phyloP scores from a whole-genome alignment of 1,139 yeast species.

The Suhomyces bribrorum region DNA sequence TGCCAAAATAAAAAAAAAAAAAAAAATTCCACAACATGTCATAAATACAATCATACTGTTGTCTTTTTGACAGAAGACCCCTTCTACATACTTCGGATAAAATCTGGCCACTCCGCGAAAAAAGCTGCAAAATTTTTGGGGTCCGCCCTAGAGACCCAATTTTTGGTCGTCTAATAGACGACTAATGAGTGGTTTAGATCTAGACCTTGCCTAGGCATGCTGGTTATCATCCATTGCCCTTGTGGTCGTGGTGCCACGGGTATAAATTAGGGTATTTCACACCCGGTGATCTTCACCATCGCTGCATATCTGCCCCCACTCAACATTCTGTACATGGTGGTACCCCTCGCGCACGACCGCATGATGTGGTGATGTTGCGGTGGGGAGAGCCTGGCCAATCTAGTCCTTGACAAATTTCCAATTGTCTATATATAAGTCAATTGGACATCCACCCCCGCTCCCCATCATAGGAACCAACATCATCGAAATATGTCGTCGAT shows the following conservation, averaged over 20 bases:
- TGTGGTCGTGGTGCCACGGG: background rate
- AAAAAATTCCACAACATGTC: too few relatives aligned
- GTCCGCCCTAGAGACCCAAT: too few relatives aligned
- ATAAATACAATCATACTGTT: too few relatives aligned
- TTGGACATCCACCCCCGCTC: background rate
- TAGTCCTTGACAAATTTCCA: background rate
- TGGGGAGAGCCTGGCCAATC: slow-evolving; percentile 1
- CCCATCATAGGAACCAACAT: background rate
- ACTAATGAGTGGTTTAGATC: too few relatives aligned
- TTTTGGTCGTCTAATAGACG: too few relatives aligned
- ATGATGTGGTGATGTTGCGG: slow-evolving; percentile 8
- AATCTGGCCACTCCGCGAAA: background rate
- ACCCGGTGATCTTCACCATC: too few relatives aligned
- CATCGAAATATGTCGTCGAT: slow-evolving; percentile 16
- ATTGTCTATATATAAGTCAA: background rate
- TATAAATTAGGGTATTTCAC: background rate
- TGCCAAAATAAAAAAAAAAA: too few relatives aligned
- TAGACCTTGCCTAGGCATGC: too few relatives aligned
- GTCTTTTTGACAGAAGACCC: too few relatives aligned
- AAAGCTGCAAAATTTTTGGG: background rate
- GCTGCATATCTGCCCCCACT: background rate
- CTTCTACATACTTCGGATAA: background rate
- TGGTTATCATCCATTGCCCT: background rate
- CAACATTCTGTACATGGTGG: background rate
- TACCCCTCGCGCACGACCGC: slow-evolving; percentile 5